phyloP scores from a whole-genome alignment of 2,329 filamentous ascomycete species.

The Penicillium janthinellum region DNA sequence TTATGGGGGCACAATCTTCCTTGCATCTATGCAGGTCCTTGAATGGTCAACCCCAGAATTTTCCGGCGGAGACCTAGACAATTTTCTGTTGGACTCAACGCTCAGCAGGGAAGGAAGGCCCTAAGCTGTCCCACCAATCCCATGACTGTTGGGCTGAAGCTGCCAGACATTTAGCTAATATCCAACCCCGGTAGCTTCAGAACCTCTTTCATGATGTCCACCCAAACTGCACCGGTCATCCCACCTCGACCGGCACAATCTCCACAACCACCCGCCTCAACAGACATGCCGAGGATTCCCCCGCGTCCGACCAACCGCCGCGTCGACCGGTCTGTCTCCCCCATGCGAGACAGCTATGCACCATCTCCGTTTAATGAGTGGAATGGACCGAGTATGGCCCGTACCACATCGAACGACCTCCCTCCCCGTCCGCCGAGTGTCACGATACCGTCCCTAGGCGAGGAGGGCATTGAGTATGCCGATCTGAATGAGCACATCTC shows the following conservation, averaged over 20 bases:
- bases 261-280: conserved; percentile 49
- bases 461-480: conserved; percentile 88
- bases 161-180: conserved; percentile 21
- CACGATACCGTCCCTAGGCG: conserved; percentile 78
- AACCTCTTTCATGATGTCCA: conserved; percentile 37
- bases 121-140: conserved; percentile 9
- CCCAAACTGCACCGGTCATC: conserved; percentile 56
- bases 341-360: conserved; percentile 75
- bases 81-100: not conserved
- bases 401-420: conserved; percentile 39
- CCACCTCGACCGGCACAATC: conserved; percentile 64
- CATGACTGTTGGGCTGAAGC: conserved; percentile 12
- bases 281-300: conserved; percentile 70
- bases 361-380: conserved; percentile 82
- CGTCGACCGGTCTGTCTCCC: conserved; percentile 74
- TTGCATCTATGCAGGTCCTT: conserved; percentile 19
- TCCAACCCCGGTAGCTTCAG: conserved; percentile 17
- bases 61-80: not conserved
- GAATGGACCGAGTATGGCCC: conserved; percentile 43
- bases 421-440: conserved; percentile 71
- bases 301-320: conserved; percentile 70
- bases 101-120: conserved; percentile 4
- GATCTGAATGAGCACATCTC: conserved; percentile 54
- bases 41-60: conserved; percentile 4
- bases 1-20: conserved; percentile 5